Base-by-base conservation (phyloP, 768 basidiomycete species). In the Glaciozyma martinii region DNA sequence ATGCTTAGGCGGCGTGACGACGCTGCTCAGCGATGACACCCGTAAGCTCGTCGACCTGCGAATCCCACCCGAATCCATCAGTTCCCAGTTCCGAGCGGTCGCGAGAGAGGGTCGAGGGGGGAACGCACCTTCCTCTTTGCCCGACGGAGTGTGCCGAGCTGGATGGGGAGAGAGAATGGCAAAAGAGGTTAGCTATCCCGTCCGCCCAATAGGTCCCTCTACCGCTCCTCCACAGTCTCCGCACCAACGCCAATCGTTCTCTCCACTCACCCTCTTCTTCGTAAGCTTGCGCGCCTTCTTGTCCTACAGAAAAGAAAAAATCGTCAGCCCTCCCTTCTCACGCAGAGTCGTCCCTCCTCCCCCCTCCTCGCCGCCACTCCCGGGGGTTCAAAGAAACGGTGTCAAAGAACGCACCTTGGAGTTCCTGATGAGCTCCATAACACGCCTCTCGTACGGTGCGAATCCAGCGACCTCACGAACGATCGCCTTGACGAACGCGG, bases 231-330 rank as follows among this genome's bases (percentile, higher is more conserved):
- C 12, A 1, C 16, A 29, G 25, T 16, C 47, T 42, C 60, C 27
- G 8, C 46, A 15, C 32, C 55, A 33, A n/a, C 27, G 18, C 46
- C 18, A 29, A 23, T 21, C 27, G 30, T 29, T 43, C 52, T 8
- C 19, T 27, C 63, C n/a, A 84, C 86, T 73, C 75, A 95, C 68
- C 60, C 94, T 86, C 83, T 94, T 97, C 86, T 99, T 99, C 74
- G 92, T 93, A 82, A 98, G 82, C 82, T 98, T 98, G 78, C 91
- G 84, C 66, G 94, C 94, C 81, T 94, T 97, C 86, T 99, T 99
- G 79, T 99, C 94, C 91, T 50, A n/a, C 27, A 15, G 8, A 25
- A 25, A 13, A 27, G 49, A 25, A 27, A 50, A 50, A 50, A 50
- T 50, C 49, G 49, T 50, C 49, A 50, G 49, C 49, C 49, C 23